A percentile compares a stretch with the other conserved stretches of the same genome.
Evolutionary conservation across 2,329 filamentous ascomycete genomes (phyloP).

Genomic region (Botrytis medusae): DNA sequence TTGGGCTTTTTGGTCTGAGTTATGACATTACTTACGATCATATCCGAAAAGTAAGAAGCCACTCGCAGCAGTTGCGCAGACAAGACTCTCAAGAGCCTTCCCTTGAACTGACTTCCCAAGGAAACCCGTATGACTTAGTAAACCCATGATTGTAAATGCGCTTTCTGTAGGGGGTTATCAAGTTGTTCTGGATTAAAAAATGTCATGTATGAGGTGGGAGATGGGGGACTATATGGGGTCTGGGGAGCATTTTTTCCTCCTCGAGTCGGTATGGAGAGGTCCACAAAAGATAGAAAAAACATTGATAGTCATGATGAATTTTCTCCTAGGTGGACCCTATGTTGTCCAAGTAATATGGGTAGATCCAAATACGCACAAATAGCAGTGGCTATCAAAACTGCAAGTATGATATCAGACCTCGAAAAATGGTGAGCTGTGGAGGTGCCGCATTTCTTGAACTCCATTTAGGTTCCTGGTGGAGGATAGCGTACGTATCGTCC

Average conservation of each 20-base stretch:
- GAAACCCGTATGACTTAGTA: slow-evolving; percentile 22
- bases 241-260: slow-evolving; percentile 3
- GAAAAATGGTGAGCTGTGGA: slow-evolving; percentile 11
- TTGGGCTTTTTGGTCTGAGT: not conserved
- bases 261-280: not conserved
- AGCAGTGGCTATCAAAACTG: not conserved
- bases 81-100: slow-evolving; percentile 20
- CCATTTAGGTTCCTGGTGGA: slow-evolving; percentile 8
- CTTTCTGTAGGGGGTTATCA: not conserved
- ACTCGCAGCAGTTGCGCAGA: slow-evolving; percentile 21
- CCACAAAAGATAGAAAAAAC: slow-evolving; percentile 15
- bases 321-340: not conserved
- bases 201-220: slow-evolving; percentile 11
- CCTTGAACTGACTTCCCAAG: slow-evolving; percentile 18
- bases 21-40: slow-evolving; percentile 20
- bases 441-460: slow-evolving; percentile 1
- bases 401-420: slow-evolving; percentile 21
- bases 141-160: slow-evolving; percentile 11
- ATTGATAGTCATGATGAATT: slow-evolving; percentile 20
- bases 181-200: not conserved
- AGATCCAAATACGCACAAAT: not conserved
- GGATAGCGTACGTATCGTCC: not conserved
- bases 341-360: slow-evolving; percentile 10
- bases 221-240: slow-evolving; percentile 18
- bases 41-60: slow-evolving; percentile 25